phyloP scores from a whole-genome alignment of 2,329 filamentous ascomycete species.

The Alternaria arborescens region DNA sequence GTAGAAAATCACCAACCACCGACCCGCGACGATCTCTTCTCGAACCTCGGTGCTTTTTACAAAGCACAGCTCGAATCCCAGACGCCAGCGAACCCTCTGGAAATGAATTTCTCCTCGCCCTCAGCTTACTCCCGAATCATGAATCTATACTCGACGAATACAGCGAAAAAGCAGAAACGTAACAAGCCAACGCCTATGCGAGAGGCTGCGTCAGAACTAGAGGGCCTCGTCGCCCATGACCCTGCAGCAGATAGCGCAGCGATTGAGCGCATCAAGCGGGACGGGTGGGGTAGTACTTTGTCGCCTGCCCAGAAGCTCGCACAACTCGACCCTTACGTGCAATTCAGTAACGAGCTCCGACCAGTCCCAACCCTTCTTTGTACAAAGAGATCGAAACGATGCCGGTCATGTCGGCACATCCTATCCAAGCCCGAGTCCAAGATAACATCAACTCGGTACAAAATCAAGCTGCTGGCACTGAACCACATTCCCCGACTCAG shows the following conservation, averaged over 20 bases:
- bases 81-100: slow-evolving; percentile 61
- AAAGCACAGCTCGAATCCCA: slow-evolving; percentile 72
- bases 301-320: slow-evolving; percentile 61
- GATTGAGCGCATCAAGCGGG: slow-evolving; percentile 63
- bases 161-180: slow-evolving; percentile 65
- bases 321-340: slow-evolving; percentile 60
- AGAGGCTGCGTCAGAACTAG: slow-evolving; percentile 74
- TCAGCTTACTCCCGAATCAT: slow-evolving; percentile 87
- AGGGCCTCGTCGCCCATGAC: slow-evolving; percentile 73
- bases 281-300: slow-evolving; percentile 73
- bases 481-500: slow-evolving; percentile 87
- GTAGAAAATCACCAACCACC: slow-evolving; percentile 44
- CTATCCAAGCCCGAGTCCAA: slow-evolving; percentile 94
- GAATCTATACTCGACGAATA: slow-evolving; percentile 76
- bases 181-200: slow-evolving; percentile 77
- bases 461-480: slow-evolving; percentile 84
- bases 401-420: slow-evolving; percentile 90
- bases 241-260: slow-evolving; percentile 67
- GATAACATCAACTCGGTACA: slow-evolving; percentile 85
- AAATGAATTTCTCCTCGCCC: slow-evolving; percentile 73
- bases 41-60: slow-evolving; percentile 81
- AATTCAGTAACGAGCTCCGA: slow-evolving; percentile 77
- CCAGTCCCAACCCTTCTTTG: slow-evolving; percentile 84
- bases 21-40: slow-evolving; percentile 75
- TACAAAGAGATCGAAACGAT: slow-evolving; percentile 93